Conservation (phyloP, 352 stramenopile genomes). For the Pythium insidiosum region DNA sequence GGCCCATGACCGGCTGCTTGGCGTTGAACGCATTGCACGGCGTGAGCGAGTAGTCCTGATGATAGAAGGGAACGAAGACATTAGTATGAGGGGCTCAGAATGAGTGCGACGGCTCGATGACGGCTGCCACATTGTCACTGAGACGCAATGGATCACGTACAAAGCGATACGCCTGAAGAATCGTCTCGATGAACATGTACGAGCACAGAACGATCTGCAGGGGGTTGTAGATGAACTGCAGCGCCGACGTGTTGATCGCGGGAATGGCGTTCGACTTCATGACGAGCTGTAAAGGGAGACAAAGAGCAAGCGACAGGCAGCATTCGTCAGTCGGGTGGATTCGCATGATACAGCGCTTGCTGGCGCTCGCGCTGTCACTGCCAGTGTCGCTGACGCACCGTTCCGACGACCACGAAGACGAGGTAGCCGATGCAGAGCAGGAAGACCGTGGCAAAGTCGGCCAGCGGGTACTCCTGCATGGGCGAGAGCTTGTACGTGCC, state of each 20-base stretch:
- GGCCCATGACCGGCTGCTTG: slow-evolving; percentile 88
- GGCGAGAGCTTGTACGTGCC: slow-evolving; percentile 55
- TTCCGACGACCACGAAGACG: slow-evolving; percentile 59
- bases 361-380: no score
- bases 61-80: no score
- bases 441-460: slow-evolving; percentile 50
- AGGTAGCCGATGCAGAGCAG: slow-evolving; percentile 57
- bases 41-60: slow-evolving; percentile 82
- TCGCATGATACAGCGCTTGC: no score
- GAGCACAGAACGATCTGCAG: slow-evolving; percentile 94
- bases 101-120: neutral
- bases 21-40: slow-evolving; percentile 91
- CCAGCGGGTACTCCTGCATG: slow-evolving; percentile 54
- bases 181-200: no score
- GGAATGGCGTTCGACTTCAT: slow-evolving; percentile 71
- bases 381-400: no score
- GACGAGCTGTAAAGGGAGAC: no score
- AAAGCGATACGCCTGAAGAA: slow-evolving; percentile 89
- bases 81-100: neutral
- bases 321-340: no score
- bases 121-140: neutral
- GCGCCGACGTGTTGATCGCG: slow-evolving; percentile 56
- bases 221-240: slow-evolving; percentile 97
- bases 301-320: no score
- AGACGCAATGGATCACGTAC: slow-evolving; percentile 16